These are phyloP conservation scores for Fraxinus excelsior DNA, from an alignment of 257 asterid genomes.

Conservation along the genomic window DNA sequence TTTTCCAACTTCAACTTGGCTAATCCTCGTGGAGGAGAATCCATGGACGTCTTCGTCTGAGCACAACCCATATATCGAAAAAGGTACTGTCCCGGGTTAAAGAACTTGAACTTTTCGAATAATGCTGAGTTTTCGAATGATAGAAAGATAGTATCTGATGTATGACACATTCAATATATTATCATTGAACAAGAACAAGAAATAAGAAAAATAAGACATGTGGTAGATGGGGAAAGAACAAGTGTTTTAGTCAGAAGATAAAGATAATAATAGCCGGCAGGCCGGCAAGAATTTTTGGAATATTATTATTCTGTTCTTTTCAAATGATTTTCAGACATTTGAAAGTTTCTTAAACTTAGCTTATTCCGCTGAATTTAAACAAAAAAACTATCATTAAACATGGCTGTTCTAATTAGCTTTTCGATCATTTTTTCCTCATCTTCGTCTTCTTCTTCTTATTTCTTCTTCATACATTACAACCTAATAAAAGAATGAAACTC, in stretches of 20 bases:
- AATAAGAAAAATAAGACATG: constrained; percentile 33
- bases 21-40: constrained; percentile 46
- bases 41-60: constrained; percentile 40
- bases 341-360: constrained; percentile 29
- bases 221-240: constrained; percentile 28
- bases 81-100: constrained; percentile 9
- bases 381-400: constrained; percentile 17
- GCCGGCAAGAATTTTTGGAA: constrained; percentile 28
- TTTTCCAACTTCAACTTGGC: constrained; percentile 55
- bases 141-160: background rate
- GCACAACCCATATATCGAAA: constrained; percentile 54
- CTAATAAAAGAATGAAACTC: background rate
- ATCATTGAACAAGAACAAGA: constrained; percentile 41
- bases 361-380: constrained; percentile 29
- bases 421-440: constrained; percentile 11
- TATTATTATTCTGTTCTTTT: constrained; percentile 17
- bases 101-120: background rate
- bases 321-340: background rate
- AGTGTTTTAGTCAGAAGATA: constrained; percentile 4
- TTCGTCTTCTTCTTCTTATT: background rate
- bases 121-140: constrained; percentile 11
- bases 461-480: background rate
- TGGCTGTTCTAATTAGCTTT: constrained; percentile 19
- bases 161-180: constrained; percentile 25
- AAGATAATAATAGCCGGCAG: constrained; percentile 32